phyloP scores from a whole-genome alignment of 345 rosid species.

The Jatropha curcas region DNA sequence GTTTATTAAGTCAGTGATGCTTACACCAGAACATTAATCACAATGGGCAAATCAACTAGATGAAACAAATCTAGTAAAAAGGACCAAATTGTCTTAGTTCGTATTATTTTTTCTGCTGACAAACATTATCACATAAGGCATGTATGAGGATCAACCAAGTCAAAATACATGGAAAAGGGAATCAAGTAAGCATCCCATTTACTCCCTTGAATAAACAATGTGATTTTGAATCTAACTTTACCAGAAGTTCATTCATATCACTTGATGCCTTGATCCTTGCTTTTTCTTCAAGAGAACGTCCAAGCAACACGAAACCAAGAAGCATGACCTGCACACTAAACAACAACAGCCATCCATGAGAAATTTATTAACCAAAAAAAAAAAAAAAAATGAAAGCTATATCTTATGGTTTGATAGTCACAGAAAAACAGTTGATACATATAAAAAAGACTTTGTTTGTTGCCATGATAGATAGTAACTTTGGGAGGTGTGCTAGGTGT shows the following conservation, averaged over 20 bases:
- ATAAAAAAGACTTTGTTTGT: background rate
- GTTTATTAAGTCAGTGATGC: background rate
- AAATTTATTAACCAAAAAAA: constrained; percentile 23
- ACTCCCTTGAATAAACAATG: background rate
- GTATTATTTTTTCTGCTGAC: background rate
- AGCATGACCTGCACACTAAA: constrained; percentile 98
- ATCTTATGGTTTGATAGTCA: constrained; percentile 4
- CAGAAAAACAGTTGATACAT: background rate
- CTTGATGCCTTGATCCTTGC: constrained; percentile 87
- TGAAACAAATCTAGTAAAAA: background rate
- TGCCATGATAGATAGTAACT: background rate
- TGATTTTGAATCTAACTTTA: constrained; percentile 36
- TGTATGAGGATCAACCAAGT: constrained; percentile 1
- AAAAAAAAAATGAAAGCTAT: background rate
- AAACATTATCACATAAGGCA: background rate
- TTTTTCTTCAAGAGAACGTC: constrained; percentile 90
- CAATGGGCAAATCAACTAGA: background rate
- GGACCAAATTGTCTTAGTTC: background rate
- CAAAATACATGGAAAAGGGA: constrained; percentile 11
- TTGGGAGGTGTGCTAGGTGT: background rate
- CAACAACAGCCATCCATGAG: constrained; percentile 50
- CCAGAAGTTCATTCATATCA: constrained; percentile 94
- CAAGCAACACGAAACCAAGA: constrained; percentile 94
- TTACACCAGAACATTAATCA: background rate
- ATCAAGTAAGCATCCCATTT: constrained; percentile 6